Conservation (phyloP, 768 basidiomycete genomes). For the Boletales sp. region DNA sequence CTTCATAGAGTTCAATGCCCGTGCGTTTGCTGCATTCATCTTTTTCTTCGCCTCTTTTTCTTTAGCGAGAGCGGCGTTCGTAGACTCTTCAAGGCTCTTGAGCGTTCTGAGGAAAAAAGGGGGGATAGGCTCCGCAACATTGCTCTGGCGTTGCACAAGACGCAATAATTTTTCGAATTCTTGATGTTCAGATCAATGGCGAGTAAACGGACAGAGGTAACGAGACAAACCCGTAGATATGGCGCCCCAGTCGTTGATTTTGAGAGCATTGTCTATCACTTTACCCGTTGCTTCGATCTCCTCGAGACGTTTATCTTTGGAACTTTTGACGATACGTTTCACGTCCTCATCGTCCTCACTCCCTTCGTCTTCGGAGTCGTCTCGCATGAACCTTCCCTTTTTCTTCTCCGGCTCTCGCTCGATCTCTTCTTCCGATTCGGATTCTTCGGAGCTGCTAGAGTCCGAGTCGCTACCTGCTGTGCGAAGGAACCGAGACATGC, state of each 20-base stretch:
- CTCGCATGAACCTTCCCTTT: conserved; percentile 39
- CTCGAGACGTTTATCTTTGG: conserved; percentile 86
- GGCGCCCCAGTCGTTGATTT: conserved; percentile 95
- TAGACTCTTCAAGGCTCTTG: conserved; percentile 67
- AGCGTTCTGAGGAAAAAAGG: conserved; percentile 81
- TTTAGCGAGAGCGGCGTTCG: conserved; percentile 70
- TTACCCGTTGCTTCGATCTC: conserved; percentile 95
- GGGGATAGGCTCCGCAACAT: conserved; percentile 81
- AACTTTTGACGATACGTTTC: conserved; percentile 69
- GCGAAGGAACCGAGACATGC: conserved; percentile 77
- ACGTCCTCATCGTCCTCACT: conserved; percentile 71
- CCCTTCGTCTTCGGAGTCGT: conserved; percentile 48
- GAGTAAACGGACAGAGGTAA: background rate
- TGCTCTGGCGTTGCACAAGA: conserved; percentile 85
- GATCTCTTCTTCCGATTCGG: conserved; percentile 52
- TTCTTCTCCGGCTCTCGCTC: conserved; percentile 43
- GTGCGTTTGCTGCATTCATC: conserved; percentile 92
- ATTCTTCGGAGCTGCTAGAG: conserved; percentile 48
- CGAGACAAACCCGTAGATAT: conserved; percentile 74
- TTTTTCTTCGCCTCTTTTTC: conserved; percentile 94
- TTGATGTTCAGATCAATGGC: conserved; percentile 30
- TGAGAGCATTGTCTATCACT: conserved; percentile 89
- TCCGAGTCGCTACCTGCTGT: conserved; percentile 54
- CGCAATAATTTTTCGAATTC: conserved; percentile 96
- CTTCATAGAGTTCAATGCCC: conserved; percentile 95